A percentile compares a stretch with the other conserved stretches of the same genome.
Evolutionary conservation across 163 green algal genomes (phyloP).

Genomic region (Scenedesmus sp.): DNA sequence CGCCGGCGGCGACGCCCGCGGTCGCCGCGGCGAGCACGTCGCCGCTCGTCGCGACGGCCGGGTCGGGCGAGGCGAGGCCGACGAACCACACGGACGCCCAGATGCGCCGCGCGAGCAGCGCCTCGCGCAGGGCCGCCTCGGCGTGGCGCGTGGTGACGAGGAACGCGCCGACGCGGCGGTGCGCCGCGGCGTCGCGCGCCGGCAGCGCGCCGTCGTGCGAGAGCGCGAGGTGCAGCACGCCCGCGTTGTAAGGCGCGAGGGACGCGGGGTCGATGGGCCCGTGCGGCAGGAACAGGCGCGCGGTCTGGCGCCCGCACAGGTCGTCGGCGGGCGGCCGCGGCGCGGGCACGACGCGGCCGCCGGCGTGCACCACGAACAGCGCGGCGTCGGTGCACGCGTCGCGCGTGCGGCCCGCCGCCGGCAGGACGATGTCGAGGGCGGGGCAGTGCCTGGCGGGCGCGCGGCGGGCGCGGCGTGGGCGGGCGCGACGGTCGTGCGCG

Average conservation of each 20-base stretch:
- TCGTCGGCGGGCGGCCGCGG: neutral
- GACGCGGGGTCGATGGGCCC: too few species aligned
- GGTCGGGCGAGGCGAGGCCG: neutral
- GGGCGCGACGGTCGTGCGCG: neutral
- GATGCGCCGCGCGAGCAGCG: neutral
- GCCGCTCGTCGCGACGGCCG: neutral
- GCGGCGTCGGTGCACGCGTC: slow-evolving; percentile 32
- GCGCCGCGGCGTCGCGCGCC: neutral
- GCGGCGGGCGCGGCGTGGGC: neutral
- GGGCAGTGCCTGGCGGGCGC: slow-evolving; percentile 8
- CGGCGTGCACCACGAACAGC: slow-evolving; percentile 9
- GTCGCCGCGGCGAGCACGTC: neutral
- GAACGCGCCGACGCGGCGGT: slow-evolving; percentile 5
- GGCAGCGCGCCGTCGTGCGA: neutral
- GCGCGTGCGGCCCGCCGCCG: neutral
- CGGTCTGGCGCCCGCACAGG: slow-evolving; percentile 19
- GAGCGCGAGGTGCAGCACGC: slow-evolving; percentile 16
- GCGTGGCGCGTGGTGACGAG: slow-evolving; percentile 13
- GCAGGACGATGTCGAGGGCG: slow-evolving; percentile 1
- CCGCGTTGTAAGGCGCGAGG: neutral
- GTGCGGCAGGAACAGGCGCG: slow-evolving; percentile 26
- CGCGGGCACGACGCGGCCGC: slow-evolving; percentile 12
- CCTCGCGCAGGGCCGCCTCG: neutral
- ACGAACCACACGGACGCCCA: slow-evolving; percentile 12
- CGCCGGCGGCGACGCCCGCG: neutral